Evolutionary conservation across 345 rosid genomes (phyloP).

Genomic region (Turritis glabra): DNA sequence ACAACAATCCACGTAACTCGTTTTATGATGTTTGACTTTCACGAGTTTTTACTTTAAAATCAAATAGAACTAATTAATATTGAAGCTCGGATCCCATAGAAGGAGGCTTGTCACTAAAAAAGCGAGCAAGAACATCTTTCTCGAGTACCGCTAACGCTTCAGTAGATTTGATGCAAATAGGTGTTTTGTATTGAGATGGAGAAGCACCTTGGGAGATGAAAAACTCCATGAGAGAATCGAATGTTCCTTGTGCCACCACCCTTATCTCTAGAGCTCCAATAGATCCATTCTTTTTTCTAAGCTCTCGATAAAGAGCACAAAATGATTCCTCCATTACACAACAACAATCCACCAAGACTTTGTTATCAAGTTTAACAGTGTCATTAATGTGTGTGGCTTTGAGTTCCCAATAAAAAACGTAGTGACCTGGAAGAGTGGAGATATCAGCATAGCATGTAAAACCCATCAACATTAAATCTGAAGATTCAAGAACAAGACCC

Average conservation of each 20-base stretch:
- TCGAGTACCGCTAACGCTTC: slow-evolving; percentile 30
- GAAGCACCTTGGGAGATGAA: slow-evolving; percentile 57
- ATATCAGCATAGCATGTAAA: slow-evolving; percentile 57
- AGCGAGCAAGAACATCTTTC: background rate
- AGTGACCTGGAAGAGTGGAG: slow-evolving; percentile 53
- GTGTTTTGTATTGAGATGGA: slow-evolving; percentile 64
- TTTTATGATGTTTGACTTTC: too few species aligned
- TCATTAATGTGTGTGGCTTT: slow-evolving; percentile 26
- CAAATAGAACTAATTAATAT: too few species aligned
- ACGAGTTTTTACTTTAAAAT: too few species aligned
- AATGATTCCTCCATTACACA: slow-evolving; percentile 50
- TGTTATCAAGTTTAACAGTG: slow-evolving; percentile 34
- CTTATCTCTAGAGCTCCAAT: slow-evolving; percentile 66
- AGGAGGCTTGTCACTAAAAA: slow-evolving; percentile 5
- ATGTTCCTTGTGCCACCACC: slow-evolving; percentile 55
- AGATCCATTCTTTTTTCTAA: slow-evolving; percentile 43
- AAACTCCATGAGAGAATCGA: slow-evolving; percentile 61
- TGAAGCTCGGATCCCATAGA: too few species aligned
- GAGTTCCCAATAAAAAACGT: slow-evolving; percentile 66
- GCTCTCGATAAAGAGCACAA: slow-evolving; percentile 48
- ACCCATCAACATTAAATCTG: slow-evolving; percentile 43
- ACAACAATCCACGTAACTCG: too few species aligned
- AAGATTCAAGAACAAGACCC: slow-evolving; percentile 42
- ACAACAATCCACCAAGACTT: slow-evolving; percentile 60
- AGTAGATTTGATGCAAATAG: slow-evolving; percentile 49